Percentiles rank a stretch among this genome's conserved stretches.
These are phyloP conservation scores for Deakozyma indianensis DNA, from an alignment of 805 yeast genomes.

Conservation along the genomic window DNA sequence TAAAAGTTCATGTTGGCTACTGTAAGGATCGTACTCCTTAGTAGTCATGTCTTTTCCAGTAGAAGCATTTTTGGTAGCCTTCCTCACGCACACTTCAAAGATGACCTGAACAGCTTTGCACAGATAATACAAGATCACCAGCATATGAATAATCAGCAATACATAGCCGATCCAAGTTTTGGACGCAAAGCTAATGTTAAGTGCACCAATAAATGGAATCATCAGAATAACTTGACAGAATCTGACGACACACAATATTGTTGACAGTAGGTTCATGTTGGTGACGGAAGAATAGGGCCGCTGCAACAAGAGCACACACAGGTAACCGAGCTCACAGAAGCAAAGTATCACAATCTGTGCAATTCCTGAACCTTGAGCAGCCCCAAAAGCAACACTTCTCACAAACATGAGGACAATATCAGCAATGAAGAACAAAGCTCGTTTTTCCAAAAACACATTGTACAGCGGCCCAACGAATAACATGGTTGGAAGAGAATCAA, in stretches of 20 bases:
- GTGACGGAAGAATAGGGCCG: conserved; percentile 16
- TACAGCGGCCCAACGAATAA: conserved; percentile 19
- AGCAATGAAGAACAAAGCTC: conserved; percentile 8
- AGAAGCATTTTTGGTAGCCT: not conserved
- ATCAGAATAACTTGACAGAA: conserved; percentile 11
- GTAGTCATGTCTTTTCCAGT: not conserved
- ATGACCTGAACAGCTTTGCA: conserved; percentile 15
- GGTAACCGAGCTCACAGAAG: conserved; percentile 13
- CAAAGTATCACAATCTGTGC: conserved; percentile 22
- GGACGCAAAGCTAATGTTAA: conserved; percentile 9
- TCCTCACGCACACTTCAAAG: conserved; percentile 12
- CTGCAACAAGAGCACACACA: conserved; percentile 9
- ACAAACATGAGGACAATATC: conserved; percentile 12
- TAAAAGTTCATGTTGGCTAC: not conserved
- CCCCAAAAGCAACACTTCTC: conserved; percentile 21
- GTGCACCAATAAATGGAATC: conserved; percentile 15
- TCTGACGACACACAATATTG: conserved; percentile 10
- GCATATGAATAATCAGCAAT: conserved; percentile 17
- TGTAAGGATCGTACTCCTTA: not conserved
- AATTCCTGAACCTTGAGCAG: conserved; percentile 19
- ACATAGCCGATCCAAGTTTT: conserved; percentile 21
- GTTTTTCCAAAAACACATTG: conserved; percentile 16
- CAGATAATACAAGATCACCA: conserved; percentile 16
- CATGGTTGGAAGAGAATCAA: conserved; percentile 15
- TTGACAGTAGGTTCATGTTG: conserved; percentile 14